Conservation (phyloP, 495 filamentous ascomycete genomes). For the Antarctomyces pellizariae region DNA sequence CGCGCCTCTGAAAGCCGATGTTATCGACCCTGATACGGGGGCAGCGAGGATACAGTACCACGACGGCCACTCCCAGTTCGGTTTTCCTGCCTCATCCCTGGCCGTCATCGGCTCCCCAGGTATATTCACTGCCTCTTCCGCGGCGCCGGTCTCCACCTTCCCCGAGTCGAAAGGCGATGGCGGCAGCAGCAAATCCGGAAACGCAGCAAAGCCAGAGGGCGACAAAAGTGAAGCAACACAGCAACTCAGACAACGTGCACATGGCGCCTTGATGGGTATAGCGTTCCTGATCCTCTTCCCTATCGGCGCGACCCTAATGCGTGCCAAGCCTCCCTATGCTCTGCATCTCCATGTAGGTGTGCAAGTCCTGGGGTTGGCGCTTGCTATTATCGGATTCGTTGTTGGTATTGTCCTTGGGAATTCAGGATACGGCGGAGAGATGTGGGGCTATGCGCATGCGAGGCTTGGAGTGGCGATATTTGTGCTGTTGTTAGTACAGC, state of each 20-base stretch:
- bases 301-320: constrained; percentile 30
- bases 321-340: constrained; percentile 22
- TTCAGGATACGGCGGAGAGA: constrained; percentile 9
- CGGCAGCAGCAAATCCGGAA: constrained; percentile 4
- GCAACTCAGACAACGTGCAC: constrained; percentile 8
- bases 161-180: too few relatives aligned
- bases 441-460: background rate
- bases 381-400: constrained; percentile 36
- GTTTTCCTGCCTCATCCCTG: too few relatives aligned
- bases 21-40: too few relatives aligned
- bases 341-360: constrained; percentile 30
- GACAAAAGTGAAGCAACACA: too few relatives aligned
- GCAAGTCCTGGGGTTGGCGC: constrained; percentile 30
- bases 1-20: too few relatives aligned
- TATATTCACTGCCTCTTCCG: too few relatives aligned
- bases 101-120: too few relatives aligned
- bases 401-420: constrained; percentile 30
- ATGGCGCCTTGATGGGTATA: constrained; percentile 33
- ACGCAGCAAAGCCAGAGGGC: too few relatives aligned
- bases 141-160: too few relatives aligned
- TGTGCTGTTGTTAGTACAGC: constrained; percentile 35
- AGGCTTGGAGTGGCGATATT: constrained; percentile 15
- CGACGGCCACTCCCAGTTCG: too few relatives aligned
- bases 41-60: too few relatives aligned
- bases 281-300: constrained; percentile 32